phyloP scores from a whole-genome alignment of 2,329 filamentous ascomycete genomes.

The Macrophomina phaseolina region DNA sequence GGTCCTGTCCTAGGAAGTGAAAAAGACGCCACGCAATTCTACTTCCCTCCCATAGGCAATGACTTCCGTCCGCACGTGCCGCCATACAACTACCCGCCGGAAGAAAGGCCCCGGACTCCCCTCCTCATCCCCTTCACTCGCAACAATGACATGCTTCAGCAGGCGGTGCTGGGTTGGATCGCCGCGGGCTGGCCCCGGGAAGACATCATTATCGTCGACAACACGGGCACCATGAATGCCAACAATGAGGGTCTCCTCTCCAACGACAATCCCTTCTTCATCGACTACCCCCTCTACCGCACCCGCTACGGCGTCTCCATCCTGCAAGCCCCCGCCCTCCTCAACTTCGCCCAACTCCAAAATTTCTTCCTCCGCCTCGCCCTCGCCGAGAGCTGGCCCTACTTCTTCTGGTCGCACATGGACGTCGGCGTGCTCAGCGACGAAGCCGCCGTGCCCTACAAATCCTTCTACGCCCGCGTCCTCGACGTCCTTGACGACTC shows the following conservation, averaged over 20 bases:
- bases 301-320: conserved; percentile 54
- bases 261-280: conserved; percentile 62
- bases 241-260: conserved; percentile 57
- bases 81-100: conserved; percentile 27
- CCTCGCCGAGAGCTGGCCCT: conserved; percentile 51
- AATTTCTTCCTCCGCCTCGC: conserved; percentile 60
- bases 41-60: conserved; percentile 28
- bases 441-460: conserved; percentile 42
- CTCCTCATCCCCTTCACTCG: conserved; percentile 66
- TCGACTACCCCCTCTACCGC: conserved; percentile 58
- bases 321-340: conserved; percentile 57
- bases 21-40: conserved; percentile 8
- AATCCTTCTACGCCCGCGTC: conserved; percentile 39
- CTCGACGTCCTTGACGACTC: conserved; percentile 32
- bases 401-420: conserved; percentile 65
- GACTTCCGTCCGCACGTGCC: conserved; percentile 27
- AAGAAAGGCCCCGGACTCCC: conserved; percentile 45
- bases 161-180: conserved; percentile 63
- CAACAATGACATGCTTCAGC: conserved; percentile 61
- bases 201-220: conserved; percentile 65
- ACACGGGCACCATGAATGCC: conserved; percentile 62
- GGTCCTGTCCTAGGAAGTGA: neutral
- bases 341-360: conserved; percentile 62
- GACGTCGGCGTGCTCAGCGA: conserved; percentile 57
- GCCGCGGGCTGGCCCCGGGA: conserved; percentile 63